Conservation (phyloP, 2,329 filamentous ascomycete species). For the Taxawa tesnikishii region DNA sequence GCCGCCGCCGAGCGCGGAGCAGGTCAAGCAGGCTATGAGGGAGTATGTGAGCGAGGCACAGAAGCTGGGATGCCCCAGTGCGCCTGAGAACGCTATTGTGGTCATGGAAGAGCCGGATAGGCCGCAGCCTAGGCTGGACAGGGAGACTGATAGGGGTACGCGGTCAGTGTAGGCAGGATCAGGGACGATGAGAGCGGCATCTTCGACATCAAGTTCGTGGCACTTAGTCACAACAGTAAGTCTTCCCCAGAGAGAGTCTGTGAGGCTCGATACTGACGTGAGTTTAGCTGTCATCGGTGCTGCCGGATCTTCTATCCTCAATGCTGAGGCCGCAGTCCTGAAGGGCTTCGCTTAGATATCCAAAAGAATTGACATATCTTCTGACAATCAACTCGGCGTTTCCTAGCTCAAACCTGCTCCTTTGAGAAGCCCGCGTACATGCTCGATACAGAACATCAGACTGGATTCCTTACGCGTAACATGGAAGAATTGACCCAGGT, state of each 20-base stretch:
- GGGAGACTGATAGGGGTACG: constrained; percentile 79
- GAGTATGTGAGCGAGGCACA: constrained; percentile 74
- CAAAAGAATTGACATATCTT: neutral
- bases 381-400: too few species aligned
- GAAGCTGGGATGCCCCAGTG: constrained; percentile 73
- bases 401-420: too few species aligned
- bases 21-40: constrained; percentile 68
- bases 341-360: constrained; percentile 44
- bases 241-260: constrained; percentile 5
- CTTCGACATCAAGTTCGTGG: constrained; percentile 92
- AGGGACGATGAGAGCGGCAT: constrained; percentile 77
- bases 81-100: constrained; percentile 66
- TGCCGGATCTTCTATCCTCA: constrained; percentile 89
- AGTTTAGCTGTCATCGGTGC: constrained; percentile 75
- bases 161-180: constrained; percentile 79
- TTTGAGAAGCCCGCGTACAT: too few species aligned
- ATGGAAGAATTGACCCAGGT: too few species aligned
- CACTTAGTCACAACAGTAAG: constrained; percentile 70
- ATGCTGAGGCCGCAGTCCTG: constrained; percentile 82
- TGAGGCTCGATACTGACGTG: constrained; percentile 1
- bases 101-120: constrained; percentile 85
- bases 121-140: constrained; percentile 82
- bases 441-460: too few species aligned
- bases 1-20: constrained; percentile 59
- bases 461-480: too few species aligned